Conservation (phyloP, 768 basidiomycete genomes). For the Suillus subluteus region DNA sequence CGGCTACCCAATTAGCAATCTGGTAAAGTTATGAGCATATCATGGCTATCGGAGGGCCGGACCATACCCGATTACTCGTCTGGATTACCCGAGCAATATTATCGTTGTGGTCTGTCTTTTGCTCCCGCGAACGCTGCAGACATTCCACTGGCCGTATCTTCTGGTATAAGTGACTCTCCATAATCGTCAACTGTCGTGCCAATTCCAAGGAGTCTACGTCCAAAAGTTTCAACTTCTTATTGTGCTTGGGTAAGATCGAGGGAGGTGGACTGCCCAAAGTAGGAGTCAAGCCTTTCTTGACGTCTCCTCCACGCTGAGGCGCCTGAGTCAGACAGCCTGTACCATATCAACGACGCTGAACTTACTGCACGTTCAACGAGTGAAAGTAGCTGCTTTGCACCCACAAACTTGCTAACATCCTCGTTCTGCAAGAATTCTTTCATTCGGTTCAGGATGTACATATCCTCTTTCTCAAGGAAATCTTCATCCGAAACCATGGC, state of each 20-base stretch:
- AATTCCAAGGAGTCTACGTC: slow-evolving; percentile 91
- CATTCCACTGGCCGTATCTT: slow-evolving; percentile 91
- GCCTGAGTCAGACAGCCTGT: slow-evolving; percentile 17
- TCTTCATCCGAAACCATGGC: slow-evolving; percentile 86
- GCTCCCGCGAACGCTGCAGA: slow-evolving; percentile 79
- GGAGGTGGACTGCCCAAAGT: slow-evolving; percentile 67
- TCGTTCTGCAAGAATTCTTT: slow-evolving; percentile 75
- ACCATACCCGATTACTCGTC: slow-evolving; percentile 79
- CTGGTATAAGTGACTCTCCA: slow-evolving; percentile 87
- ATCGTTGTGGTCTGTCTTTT: slow-evolving; percentile 71
- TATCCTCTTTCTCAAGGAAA: slow-evolving; percentile 85
- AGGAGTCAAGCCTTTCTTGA: slow-evolving; percentile 58
- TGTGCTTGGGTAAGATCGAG: slow-evolving; percentile 72
- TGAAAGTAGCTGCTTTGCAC: slow-evolving; percentile 74
- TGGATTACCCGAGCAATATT: slow-evolving; percentile 89
- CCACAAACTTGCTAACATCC: slow-evolving; percentile 63
- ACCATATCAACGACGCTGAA: slow-evolving; percentile 19
- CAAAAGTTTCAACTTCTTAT: slow-evolving; percentile 74
- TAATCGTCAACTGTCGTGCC: slow-evolving; percentile 89
- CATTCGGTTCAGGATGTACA: slow-evolving; percentile 80
- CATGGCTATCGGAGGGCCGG: not conserved
- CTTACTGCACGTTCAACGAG: slow-evolving; percentile 82
- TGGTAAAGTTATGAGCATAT: slow-evolving; percentile 32
- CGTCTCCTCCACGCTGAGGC: slow-evolving; percentile 54
- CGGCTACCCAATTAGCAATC: slow-evolving; percentile 95